Evolutionary conservation across 352 stramenopile species (phyloP), one percentile per base, ranked within the genome.

Genomic region (Phytophthora citrophthora): DNA sequence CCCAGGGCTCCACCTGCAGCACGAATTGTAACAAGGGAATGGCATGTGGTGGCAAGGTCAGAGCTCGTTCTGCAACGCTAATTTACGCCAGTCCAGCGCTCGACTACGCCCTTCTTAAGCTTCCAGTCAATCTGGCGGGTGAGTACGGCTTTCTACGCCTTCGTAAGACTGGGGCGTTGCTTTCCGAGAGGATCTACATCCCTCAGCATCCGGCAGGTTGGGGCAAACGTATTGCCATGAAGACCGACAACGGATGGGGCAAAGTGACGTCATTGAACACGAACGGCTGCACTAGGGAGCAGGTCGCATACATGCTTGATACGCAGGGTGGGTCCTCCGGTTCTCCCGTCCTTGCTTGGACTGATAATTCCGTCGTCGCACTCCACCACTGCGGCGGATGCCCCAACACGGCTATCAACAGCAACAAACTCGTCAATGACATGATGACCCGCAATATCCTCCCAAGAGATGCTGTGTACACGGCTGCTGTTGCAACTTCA

Each of bases 371-470:
- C 0, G 87, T 95, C n/a, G 68, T 93, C 2, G 87, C 68, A 1
- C 64, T 95, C 4, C 86, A 93, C 55, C 86, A 93, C 54, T 95
- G 86, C 46, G 86, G 86, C 12, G 86, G 84, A 1, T 95, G 86
- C 26, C 81, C 80, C n/a, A 95, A 95, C 68, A 89, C 79, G 2
- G 83, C 80, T 9, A 83, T 93, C 51, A 91, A 90, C 61, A 81
- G 62, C 40, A 64, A 89, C 51, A 82, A 83, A 43, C 79, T 94
- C 48, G 47, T 91, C 9, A 64, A 64, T 11, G 69, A 92, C 36
- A 64, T 94, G 59, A 80, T 56, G 11, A 20, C 51, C 2, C 58
- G 59, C 12, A 74, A 77, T 41, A 54, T 89, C 13, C 58, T 91
- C 4, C 79, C 81, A 0, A 69, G 70, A 0, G 72, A 72, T 50